phyloP scores from a whole-genome alignment of 495 filamentous ascomycete genomes.

The Amphirosellinia nigrospora region DNA sequence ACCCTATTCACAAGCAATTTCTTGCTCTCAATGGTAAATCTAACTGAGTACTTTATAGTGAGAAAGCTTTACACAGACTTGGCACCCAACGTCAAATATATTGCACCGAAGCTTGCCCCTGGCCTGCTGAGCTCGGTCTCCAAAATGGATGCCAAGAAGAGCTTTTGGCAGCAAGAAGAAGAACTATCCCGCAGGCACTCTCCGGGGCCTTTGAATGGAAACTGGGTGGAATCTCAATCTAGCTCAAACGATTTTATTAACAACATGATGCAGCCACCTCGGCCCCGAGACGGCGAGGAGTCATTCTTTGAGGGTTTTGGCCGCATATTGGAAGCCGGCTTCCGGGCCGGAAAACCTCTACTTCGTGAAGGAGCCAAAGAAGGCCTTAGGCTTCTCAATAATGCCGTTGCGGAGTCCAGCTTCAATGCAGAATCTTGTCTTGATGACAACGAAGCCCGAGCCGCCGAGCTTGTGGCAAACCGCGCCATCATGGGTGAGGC shows the following conservation, averaged over 20 bases:
- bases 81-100: conserved; percentile 24
- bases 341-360: neutral
- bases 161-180: neutral
- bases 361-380: neutral
- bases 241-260: conserved; percentile 9
- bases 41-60: too few relatives aligned
- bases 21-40: too few relatives aligned
- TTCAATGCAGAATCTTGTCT: neutral
- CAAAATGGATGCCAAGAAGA: conserved; percentile 20
- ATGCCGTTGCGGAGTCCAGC: conserved; percentile 1
- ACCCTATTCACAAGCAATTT: too few relatives aligned
- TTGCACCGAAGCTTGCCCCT: conserved; percentile 26
- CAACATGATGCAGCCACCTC: conserved; percentile 7
- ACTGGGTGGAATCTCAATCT: conserved; percentile 11
- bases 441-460: conserved; percentile 16
- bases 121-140: conserved; percentile 31
- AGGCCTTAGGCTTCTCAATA: neutral
- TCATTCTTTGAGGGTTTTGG: conserved; percentile 22
- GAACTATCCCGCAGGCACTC: neutral
- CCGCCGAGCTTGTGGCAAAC: conserved; percentile 31
- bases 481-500: conserved; percentile 47
- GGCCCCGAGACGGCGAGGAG: conserved; percentile 17
- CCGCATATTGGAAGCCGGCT: neutral
- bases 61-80: conserved; percentile 12
- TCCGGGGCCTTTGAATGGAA: neutral